Conservation (phyloP, 352 stramenopile species). For the Phytophthora idaei region DNA sequence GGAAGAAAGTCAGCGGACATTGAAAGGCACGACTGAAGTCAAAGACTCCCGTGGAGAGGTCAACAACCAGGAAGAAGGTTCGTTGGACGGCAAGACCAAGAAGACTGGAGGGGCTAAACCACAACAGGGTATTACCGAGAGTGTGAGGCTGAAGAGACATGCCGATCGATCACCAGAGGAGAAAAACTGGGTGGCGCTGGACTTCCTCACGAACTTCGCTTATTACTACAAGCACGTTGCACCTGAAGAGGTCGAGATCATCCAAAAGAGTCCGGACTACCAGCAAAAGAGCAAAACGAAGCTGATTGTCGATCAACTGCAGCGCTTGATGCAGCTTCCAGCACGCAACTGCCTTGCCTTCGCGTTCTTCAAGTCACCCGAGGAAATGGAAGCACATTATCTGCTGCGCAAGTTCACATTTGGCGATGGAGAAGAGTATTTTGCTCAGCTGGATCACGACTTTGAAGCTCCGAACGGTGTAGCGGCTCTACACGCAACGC, state of each 20-base stretch:
- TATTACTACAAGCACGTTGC: constrained; percentile 73
- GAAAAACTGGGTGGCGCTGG: constrained; percentile 70
- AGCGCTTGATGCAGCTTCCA: constrained; percentile 60
- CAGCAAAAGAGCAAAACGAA: constrained; percentile 40
- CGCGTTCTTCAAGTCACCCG: constrained; percentile 66
- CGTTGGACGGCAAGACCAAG: neutral
- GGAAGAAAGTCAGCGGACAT: constrained; percentile 35
- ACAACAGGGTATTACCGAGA: constrained; percentile 34
- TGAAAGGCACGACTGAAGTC: constrained; percentile 36
- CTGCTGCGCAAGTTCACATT: constrained; percentile 77
- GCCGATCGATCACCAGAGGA: constrained; percentile 52
- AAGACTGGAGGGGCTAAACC: neutral
- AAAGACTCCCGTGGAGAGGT: constrained; percentile 1
- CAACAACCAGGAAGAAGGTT: constrained; percentile 2
- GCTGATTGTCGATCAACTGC: constrained; percentile 51
- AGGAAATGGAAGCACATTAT: constrained; percentile 62
- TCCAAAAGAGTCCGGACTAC: constrained; percentile 61
- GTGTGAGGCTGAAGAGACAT: constrained; percentile 58
- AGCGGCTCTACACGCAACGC: constrained; percentile 17
- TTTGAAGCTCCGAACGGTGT: constrained; percentile 37
- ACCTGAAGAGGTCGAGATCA: constrained; percentile 60
- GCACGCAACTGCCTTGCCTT: constrained; percentile 70
- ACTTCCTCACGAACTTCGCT: constrained; percentile 65
- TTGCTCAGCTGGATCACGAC: constrained; percentile 45
- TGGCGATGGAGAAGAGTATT: constrained; percentile 69